Base-by-base conservation (phyloP, 1,139 yeast species). In the Wickerhamomyces sp. region DNA sequence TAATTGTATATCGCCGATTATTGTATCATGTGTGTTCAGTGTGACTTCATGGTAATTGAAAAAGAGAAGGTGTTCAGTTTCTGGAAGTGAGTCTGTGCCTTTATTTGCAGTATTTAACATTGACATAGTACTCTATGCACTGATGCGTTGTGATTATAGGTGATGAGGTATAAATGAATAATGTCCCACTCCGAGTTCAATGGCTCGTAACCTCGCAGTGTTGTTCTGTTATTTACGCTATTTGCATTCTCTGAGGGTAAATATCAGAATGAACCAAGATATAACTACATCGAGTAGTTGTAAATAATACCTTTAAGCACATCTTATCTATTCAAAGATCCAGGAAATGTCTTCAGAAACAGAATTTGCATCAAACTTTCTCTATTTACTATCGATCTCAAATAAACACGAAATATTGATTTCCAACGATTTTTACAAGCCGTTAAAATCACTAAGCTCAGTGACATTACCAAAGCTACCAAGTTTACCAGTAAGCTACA, bases 21-120 rank as follows among this genome's bases (percentile, higher is more conserved):
- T 49, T 10, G 43, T 40, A 4, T 56, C 51, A 55, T 64, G 70
- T 15, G 33, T 61, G 60, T 3, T 61, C 58, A 19, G 65, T 63
- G 12, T 73, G 51, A 53, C 64, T 55, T 82, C 89, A 51, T 82
- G 87, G 52, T 79, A 80, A 54, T 82, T 82, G 69, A 79, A 82
- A 56, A 76, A 80, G n/a, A 65, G 44, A 3, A 66, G 59, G 18
- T 41, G 32, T 3, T 45, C 39, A 19, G 34, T 8, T 21, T 21
- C 10, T 21, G 42, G 39, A 5, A 31, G 33, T 13, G 28, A n/a
- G 31, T 15, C 37, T 15, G 39, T 48, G 17, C 46, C 47, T 40
- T 52, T 45, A 39, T 31, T 40, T 8, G 29, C 26, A 5, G 41
- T 28, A 30, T 48, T 44, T 34, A 36, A n/a, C n/a, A n/a, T n/a